Percentiles rank a stretch among this genome's conserved stretches.
Conservation (phyloP, 495 filamentous ascomycete genomes). For the Penicillium cataractarum region DNA sequence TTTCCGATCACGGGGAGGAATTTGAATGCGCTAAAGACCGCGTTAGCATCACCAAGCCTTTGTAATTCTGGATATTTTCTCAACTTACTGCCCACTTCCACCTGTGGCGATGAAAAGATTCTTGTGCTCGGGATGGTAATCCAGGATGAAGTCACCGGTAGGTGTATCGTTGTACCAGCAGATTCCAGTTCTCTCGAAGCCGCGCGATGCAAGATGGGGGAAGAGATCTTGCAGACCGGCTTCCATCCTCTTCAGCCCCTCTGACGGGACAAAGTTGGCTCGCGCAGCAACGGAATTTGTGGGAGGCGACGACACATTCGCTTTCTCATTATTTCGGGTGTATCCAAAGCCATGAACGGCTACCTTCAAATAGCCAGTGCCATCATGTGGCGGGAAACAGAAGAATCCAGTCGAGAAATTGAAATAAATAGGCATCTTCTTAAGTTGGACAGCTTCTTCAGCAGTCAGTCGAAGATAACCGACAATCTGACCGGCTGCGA, state of each 20-base stretch:
- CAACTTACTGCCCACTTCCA: conserved; percentile 68
- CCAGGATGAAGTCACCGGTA: conserved; percentile 73
- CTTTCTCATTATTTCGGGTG: conserved; percentile 18
- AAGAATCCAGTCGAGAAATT: conserved; percentile 79
- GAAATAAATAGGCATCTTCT: conserved; percentile 68
- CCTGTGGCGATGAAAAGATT: conserved; percentile 77
- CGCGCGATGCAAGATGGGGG: conserved; percentile 59
- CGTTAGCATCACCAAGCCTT: neutral
- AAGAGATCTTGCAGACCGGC: conserved; percentile 59
- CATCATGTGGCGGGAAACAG: conserved; percentile 65
- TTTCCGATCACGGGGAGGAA: conserved; percentile 54
- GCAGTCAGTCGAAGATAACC: conserved; percentile 69
- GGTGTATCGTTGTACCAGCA: conserved; percentile 87
- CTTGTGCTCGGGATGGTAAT: conserved; percentile 65
- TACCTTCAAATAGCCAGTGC: conserved; percentile 60
- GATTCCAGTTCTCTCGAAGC: conserved; percentile 65
- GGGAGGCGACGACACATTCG: conserved; percentile 30
- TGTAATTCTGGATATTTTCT: neutral
- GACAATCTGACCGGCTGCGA: conserved; percentile 74
- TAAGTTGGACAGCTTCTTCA: conserved; percentile 61
- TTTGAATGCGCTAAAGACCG: conserved; percentile 42
- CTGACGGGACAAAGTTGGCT: conserved; percentile 50
- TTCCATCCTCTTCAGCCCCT: conserved; percentile 59
- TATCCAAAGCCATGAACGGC: conserved; percentile 82
- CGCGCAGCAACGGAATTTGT: conserved; percentile 27